Conservation (phyloP, 139 green algal species). For the Coelastrella sp. region DNA sequence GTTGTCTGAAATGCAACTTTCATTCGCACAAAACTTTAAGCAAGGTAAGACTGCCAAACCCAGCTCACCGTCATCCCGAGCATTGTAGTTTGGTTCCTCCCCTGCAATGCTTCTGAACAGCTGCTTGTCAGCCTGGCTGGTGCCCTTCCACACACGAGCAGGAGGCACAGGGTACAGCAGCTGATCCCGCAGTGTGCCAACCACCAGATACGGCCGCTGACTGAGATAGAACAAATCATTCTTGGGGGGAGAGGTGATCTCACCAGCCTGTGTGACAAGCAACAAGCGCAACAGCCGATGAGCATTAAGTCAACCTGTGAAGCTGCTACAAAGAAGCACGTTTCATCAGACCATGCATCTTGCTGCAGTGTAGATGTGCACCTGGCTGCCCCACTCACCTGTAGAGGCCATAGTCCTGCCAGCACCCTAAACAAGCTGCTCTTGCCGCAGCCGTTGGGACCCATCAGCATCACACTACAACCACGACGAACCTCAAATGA, state of each 20-base stretch:
- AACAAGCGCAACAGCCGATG: not conserved
- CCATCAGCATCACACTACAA: constrained; percentile 86
- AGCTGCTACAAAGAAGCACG: too few species aligned
- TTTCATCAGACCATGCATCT: not conserved
- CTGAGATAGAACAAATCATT: constrained; percentile 87
- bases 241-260: constrained; percentile 63
- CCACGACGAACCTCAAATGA: constrained; percentile 79
- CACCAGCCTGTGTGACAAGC: constrained; percentile 45
- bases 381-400: constrained; percentile 50
- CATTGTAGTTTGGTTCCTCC: not conserved
- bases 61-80: constrained; percentile 14
- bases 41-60: too few species aligned
- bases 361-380: not conserved
- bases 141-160: constrained; percentile 61
- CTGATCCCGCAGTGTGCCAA: constrained; percentile 88
- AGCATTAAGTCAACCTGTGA: not conserved
- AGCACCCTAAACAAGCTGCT: constrained; percentile 79
- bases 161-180: constrained; percentile 91
- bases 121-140: constrained; percentile 42
- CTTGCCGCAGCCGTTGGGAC: constrained; percentile 93
- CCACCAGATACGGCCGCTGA: constrained; percentile 89
- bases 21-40: too few species aligned
- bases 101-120: constrained; percentile 13
- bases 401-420: constrained; percentile 91
- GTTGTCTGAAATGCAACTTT: too few species aligned